Percentiles rank a stretch among this genome's conserved stretches.
These are phyloP conservation scores for Coemansia sp. DNA, from an alignment of 192 early-diverging fungal genomes.

Conservation along the genomic window DNA sequence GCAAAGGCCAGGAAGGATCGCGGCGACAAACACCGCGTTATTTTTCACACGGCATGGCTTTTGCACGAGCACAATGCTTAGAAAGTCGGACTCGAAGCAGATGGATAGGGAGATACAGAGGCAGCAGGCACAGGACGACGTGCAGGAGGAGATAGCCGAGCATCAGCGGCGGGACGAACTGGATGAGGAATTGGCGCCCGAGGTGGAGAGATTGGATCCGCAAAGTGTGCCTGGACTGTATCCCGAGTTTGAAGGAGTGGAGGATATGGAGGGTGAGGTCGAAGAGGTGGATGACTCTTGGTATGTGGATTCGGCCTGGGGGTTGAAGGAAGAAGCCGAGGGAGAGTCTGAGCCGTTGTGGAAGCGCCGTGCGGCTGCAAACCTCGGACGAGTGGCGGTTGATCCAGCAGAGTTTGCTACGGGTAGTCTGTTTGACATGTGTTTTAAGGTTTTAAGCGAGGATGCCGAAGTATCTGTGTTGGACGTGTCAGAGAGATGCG, in stretches of 20 bases:
- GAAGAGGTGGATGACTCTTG: constrained; percentile 36
- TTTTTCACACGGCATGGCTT: too few species aligned
- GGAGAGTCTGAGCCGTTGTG: constrained; percentile 20
- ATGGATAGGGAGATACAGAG: constrained; percentile 26
- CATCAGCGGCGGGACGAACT: constrained; percentile 9
- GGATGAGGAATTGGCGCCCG: constrained; percentile 21
- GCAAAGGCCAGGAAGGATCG: too few species aligned
- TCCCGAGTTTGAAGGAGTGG: constrained; percentile 19
- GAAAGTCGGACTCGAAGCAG: too few species aligned
- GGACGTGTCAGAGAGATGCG: constrained; percentile 33
- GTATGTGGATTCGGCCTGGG: constrained; percentile 35
- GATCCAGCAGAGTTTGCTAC: constrained; percentile 1
- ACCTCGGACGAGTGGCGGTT: constrained; percentile 7
- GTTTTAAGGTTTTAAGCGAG: constrained; percentile 9
- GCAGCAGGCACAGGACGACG: constrained; percentile 40
- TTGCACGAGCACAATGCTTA: too few species aligned
- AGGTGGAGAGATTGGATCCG: constrained; percentile 40
- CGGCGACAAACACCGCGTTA: too few species aligned
- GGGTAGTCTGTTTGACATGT: constrained; percentile 40
- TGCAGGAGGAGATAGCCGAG: constrained; percentile 26
- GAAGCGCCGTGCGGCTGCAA: constrained; percentile 28
- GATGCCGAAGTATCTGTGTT: constrained; percentile 19
- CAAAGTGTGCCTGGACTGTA: constrained; percentile 32
- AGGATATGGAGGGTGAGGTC: neutral
- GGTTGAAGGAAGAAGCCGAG: neutral